Evolutionary conservation across 2,329 filamentous ascomycete genomes (phyloP).

Genomic region (Lasiodiplodia citricola): DNA sequence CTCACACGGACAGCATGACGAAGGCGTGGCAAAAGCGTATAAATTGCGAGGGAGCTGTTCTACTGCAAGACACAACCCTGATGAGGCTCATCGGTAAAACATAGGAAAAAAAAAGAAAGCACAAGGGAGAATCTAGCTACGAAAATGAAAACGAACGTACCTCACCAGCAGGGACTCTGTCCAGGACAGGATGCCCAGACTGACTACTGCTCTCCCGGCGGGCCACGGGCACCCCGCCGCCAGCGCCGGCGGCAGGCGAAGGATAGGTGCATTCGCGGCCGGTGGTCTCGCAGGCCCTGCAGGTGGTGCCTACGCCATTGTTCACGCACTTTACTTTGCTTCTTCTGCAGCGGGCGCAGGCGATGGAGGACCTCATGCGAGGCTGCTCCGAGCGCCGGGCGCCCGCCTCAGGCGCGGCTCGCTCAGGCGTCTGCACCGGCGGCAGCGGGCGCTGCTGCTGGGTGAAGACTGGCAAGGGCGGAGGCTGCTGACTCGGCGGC

Average conservation of each 20-base stretch:
- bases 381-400: slow-evolving; percentile 33
- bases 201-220: slow-evolving; percentile 35
- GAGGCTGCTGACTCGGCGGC: slow-evolving; percentile 14
- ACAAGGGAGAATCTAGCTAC: slow-evolving; percentile 1
- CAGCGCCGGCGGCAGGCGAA: slow-evolving; percentile 50
- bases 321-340: slow-evolving; percentile 91
- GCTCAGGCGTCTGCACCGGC: slow-evolving; percentile 17
- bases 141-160: slow-evolving; percentile 24
- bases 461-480: slow-evolving; percentile 16
- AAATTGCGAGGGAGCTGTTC: slow-evolving; percentile 26
- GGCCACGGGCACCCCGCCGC: slow-evolving; percentile 35
- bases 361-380: slow-evolving; percentile 77
- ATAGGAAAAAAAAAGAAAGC: slow-evolving; percentile 1
- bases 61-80: slow-evolving; percentile 18
- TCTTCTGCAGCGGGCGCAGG: slow-evolving; percentile 74
- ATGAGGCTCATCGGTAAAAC: slow-evolving; percentile 11
- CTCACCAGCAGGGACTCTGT: slow-evolving; percentile 22
- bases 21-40: slow-evolving; percentile 14
- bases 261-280: slow-evolving; percentile 77
- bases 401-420: slow-evolving; percentile 22
- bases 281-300: slow-evolving; percentile 74
- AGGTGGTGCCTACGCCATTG: slow-evolving; percentile 71
- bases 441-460: slow-evolving; percentile 19
- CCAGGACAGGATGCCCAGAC: slow-evolving; percentile 11
- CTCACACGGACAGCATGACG: slow-evolving; percentile 22